phyloP scores from a whole-genome alignment of 345 rosid genomes.

The Citrus glauca region DNA sequence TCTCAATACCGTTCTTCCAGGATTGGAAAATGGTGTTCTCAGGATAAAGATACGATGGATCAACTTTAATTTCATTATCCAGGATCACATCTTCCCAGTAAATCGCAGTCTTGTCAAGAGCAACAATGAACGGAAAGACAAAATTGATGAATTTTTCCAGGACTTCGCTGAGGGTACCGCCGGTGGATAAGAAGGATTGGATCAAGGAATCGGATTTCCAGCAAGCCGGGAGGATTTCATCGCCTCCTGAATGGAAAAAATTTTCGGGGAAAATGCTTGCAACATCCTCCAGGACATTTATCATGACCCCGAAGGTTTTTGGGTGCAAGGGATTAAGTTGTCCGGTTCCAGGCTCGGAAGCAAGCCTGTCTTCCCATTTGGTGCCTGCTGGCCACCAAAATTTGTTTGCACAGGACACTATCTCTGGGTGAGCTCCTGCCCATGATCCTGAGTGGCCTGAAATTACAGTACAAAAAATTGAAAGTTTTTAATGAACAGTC shows the following conservation, averaged over 20 bases:
- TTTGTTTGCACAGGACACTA: conserved; percentile 75
- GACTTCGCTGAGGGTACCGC: conserved; percentile 67
- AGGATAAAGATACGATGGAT: conserved; percentile 44
- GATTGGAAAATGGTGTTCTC: conserved; percentile 71
- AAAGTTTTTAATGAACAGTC: background rate
- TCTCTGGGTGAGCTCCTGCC: conserved; percentile 83
- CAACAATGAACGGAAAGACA: conserved; percentile 56
- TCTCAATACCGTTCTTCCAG: conserved; percentile 67
- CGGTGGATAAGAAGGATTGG: conserved; percentile 49
- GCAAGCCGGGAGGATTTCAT: conserved; percentile 73
- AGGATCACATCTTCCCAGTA: conserved; percentile 83
- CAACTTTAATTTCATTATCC: conserved; percentile 45
- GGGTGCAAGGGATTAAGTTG: conserved; percentile 79
- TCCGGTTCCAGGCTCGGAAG: conserved; percentile 84
- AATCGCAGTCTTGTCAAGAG: conserved; percentile 65
- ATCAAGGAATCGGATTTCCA: conserved; percentile 72
- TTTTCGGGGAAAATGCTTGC: conserved; percentile 57
- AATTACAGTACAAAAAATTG: background rate
- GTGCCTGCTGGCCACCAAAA: conserved; percentile 78
- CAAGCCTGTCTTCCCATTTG: conserved; percentile 57
- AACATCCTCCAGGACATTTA: conserved; percentile 49
- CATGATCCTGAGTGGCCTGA: conserved; percentile 18
- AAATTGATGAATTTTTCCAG: conserved; percentile 57
- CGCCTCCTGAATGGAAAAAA: conserved; percentile 72
- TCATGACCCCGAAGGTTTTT: conserved; percentile 63